phyloP scores from a whole-genome alignment of 805 yeast genomes.

The Ogataea zsoltii region DNA sequence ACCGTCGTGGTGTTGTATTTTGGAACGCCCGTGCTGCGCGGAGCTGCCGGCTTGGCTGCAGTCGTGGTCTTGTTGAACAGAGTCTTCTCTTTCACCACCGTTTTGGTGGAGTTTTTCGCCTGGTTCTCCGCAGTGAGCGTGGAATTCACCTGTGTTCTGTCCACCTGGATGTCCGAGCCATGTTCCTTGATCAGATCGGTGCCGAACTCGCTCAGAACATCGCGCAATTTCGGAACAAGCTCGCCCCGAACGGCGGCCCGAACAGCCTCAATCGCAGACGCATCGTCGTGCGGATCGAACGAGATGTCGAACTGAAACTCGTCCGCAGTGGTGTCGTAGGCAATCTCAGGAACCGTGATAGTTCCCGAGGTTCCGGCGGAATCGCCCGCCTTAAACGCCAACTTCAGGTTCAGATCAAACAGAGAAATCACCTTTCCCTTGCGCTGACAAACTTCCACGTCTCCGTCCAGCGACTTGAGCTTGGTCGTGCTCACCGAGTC shows the following conservation, averaged over 20 bases:
- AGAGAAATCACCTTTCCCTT: slow-evolving; percentile 94
- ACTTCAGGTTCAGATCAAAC: slow-evolving; percentile 73
- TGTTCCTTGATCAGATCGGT: slow-evolving; percentile 70
- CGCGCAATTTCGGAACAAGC: slow-evolving; percentile 71
- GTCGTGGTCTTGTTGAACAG: slow-evolving; percentile 25
- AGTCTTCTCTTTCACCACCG: slow-evolving; percentile 31
- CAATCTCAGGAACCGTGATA: slow-evolving; percentile 85
- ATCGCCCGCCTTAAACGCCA: slow-evolving; percentile 54
- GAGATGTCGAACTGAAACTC: slow-evolving; percentile 84
- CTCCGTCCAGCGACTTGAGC: slow-evolving; percentile 79
- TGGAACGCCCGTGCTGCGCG: slow-evolving; percentile 39
- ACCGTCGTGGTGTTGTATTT: slow-evolving; percentile 81
- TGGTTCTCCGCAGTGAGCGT: slow-evolving; percentile 54
- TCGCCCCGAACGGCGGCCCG: slow-evolving; percentile 49
- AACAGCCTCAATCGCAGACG: slow-evolving; percentile 45
- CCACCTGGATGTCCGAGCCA: slow-evolving; percentile 86
- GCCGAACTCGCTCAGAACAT: slow-evolving; percentile 65
- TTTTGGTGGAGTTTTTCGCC: slow-evolving; percentile 28
- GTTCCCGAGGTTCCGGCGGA: slow-evolving; percentile 53
- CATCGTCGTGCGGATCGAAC: slow-evolving; percentile 54
- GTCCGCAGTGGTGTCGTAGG: slow-evolving; percentile 84
- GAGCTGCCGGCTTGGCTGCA: slow-evolving; percentile 10
- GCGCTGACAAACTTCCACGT: slow-evolving; percentile 94
- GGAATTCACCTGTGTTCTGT: slow-evolving; percentile 63
- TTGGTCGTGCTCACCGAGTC: slow-evolving; percentile 39